phyloP scores from a whole-genome alignment of 305 asterid species.

The Petunia hybrid region DNA sequence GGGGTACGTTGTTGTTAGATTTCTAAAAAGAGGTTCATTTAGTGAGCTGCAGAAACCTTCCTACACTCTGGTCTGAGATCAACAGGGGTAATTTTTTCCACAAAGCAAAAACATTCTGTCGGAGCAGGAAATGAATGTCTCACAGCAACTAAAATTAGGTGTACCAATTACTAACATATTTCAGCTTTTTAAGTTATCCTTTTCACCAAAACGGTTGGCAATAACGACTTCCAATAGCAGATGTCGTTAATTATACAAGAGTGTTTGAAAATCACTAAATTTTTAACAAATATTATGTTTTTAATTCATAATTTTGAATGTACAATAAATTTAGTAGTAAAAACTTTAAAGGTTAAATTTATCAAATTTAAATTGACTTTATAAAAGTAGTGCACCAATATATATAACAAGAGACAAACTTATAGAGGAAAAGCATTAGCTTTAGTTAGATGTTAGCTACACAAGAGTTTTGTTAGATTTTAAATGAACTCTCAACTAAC shows the following conservation, averaged over 20 bases:
- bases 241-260: no score
- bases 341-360: no score
- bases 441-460: conserved; percentile 13
- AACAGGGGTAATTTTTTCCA: background rate
- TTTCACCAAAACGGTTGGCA: conserved; percentile 10
- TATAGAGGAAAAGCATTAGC: background rate
- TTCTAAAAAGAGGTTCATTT: no score
- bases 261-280: no score
- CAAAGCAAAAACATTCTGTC: background rate
- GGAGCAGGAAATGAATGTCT: background rate
- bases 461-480: background rate
- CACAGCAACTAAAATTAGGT: conserved; percentile 18
- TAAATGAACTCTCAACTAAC: conserved; percentile 23
- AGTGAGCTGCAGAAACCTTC: no score
- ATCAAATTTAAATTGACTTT: no score
- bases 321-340: no score
- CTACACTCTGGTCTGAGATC: background rate
- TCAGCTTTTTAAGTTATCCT: background rate
- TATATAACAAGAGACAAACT: background rate
- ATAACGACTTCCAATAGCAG: background rate
- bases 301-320: no score
- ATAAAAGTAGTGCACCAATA: no score
- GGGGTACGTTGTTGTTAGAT: no score
- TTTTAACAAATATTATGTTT: no score
- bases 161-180: conserved; percentile 5